These are phyloP conservation scores for Botryosphaeria dothidea DNA, from an alignment of 2,329 filamentous ascomycete species.

Conservation along the genomic window DNA sequence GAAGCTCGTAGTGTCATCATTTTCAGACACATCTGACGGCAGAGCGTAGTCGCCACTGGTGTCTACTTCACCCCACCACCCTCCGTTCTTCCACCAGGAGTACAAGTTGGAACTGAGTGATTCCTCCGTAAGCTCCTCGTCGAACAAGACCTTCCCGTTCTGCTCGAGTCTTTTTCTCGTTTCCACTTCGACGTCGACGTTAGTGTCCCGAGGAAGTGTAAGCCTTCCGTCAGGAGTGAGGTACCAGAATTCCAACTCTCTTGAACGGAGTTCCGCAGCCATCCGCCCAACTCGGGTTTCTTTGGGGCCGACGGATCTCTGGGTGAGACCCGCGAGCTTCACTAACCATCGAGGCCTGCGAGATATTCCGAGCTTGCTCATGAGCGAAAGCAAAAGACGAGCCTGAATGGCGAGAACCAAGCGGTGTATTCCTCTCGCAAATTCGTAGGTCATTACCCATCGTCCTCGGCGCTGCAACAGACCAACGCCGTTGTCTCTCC, in stretches of 20 bases:
- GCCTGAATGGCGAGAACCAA: conserved; percentile 63
- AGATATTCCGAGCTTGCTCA: conserved; percentile 62
- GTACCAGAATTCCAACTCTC: conserved; percentile 53
- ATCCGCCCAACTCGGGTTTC: conserved; percentile 27
- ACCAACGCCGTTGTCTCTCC: conserved; percentile 67
- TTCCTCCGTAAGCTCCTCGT: conserved; percentile 56
- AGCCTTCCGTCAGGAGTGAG: conserved; percentile 55
- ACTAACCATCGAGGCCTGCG: conserved; percentile 66
- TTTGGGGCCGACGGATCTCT: conserved; percentile 27
- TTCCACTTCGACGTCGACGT: conserved; percentile 79
- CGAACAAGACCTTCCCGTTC: conserved; percentile 25
- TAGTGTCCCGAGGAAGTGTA: conserved; percentile 59
- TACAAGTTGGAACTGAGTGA: conserved; percentile 76
- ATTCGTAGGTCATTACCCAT: conserved; percentile 75
- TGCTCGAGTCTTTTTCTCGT: conserved; percentile 63
- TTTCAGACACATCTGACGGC: conserved; percentile 44
- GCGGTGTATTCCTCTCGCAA: conserved; percentile 72
- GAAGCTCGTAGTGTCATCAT: conserved; percentile 78
- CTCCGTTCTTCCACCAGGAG: conserved; percentile 78
- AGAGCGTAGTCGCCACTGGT: conserved; percentile 76
- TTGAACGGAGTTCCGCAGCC: conserved; percentile 25
- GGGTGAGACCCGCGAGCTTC: conserved; percentile 44
- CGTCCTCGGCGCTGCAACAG: conserved; percentile 75
- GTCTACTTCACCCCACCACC: conserved; percentile 83
- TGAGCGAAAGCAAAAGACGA: conserved; percentile 53